phyloP scores from a whole-genome alignment of 805 yeast species.

The Candida sithepensis region DNA sequence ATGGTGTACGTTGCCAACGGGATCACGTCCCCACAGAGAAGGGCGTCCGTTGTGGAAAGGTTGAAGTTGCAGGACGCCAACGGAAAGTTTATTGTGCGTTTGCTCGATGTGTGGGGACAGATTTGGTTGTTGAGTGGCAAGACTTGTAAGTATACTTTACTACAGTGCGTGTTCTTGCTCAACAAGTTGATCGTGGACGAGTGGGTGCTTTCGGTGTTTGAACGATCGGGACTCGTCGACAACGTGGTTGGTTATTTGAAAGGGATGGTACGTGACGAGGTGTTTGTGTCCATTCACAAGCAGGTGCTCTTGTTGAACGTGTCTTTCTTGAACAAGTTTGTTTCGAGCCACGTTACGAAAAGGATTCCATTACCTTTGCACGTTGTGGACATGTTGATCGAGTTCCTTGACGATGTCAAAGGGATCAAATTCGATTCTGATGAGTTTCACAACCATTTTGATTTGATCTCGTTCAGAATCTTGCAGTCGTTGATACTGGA shows the following conservation, averaged over 20 bases:
- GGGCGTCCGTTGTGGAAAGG: slow-evolving; percentile 1
- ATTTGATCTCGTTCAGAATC: background rate
- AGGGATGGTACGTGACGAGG: background rate
- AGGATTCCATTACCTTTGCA: background rate
- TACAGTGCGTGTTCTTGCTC: slow-evolving; percentile 8
- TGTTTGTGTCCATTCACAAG: background rate
- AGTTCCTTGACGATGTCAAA: background rate
- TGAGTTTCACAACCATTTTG: background rate
- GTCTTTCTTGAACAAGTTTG: slow-evolving; percentile 13
- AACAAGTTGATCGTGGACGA: slow-evolving; percentile 6
- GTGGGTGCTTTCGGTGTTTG: background rate
- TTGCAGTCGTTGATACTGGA: background rate
- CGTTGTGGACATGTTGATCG: background rate
- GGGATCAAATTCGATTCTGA: background rate
- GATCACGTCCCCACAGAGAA: slow-evolving; percentile 10
- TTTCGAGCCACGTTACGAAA: slow-evolving; percentile 2
- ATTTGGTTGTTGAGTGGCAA: too few relatives aligned
- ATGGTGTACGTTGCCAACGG: slow-evolving; percentile 18
- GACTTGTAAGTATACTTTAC: slow-evolving; percentile 2
- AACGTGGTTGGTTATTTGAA: background rate
- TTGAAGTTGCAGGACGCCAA: background rate
- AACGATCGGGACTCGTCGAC: background rate
- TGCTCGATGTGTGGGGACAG: too few relatives aligned
- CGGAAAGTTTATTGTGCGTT: too few relatives aligned
- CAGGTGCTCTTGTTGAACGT: slow-evolving; percentile 2